A percentile compares a stretch with the other conserved stretches of the same genome.
phyloP scores from a whole-genome alignment of 257 asterid genomes.

The Solanum microdontum region DNA sequence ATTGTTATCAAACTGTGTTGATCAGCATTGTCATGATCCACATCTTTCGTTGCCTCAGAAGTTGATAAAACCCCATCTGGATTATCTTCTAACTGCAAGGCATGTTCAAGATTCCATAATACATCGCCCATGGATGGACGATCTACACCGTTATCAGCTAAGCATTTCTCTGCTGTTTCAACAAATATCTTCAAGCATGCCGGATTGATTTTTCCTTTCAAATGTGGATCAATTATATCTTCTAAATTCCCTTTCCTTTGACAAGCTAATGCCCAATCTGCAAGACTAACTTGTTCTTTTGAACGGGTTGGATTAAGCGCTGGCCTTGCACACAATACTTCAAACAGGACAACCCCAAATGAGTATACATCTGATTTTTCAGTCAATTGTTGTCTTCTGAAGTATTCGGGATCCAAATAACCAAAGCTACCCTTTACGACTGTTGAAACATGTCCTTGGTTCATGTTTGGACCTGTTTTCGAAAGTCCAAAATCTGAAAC shows the following conservation, averaged over 20 bases:
- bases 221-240: constrained; percentile 57
- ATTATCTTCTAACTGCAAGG: constrained; percentile 53
- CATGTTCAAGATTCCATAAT: constrained; percentile 63
- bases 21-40: constrained; percentile 19
- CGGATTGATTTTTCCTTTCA: constrained; percentile 41
- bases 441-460: constrained; percentile 73
- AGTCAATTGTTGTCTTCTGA: constrained; percentile 61
- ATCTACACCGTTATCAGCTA: constrained; percentile 57
- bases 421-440: constrained; percentile 89
- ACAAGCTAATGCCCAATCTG: constrained; percentile 62
- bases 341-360: constrained; percentile 78
- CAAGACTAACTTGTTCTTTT: constrained; percentile 74
- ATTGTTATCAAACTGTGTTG: constrained; percentile 47
- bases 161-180: constrained; percentile 67
- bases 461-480: constrained; percentile 68
- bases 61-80: background rate
- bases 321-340: constrained; percentile 63
- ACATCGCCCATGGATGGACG: constrained; percentile 86
- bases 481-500: constrained; percentile 91
- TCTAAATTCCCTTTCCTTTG: constrained; percentile 43
- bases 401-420: constrained; percentile 77
- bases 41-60: background rate
- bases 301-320: constrained; percentile 60
- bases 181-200: constrained; percentile 49
- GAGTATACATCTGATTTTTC: constrained; percentile 84